Conservation (phyloP, 495 filamentous ascomycete species). For the Lepraria neglecta region DNA sequence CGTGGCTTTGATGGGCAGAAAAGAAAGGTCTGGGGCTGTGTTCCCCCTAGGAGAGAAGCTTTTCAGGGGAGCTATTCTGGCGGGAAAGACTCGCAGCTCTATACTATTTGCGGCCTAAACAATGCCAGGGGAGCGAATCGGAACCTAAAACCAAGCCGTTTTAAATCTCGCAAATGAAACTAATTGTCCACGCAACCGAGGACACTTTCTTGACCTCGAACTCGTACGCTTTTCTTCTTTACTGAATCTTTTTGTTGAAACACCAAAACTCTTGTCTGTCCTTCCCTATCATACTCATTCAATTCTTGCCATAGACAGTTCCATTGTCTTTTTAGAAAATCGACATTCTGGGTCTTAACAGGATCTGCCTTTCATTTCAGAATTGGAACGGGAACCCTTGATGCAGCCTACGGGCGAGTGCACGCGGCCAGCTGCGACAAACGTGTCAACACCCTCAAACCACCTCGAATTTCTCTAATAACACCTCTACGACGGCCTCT, state of each 20-base stretch:
- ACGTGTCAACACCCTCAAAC: too few species aligned
- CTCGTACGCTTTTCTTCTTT: background rate
- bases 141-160: background rate
- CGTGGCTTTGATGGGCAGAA: constrained; percentile 2
- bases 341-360: constrained; percentile 1
- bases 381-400: constrained; percentile 13
- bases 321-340: background rate
- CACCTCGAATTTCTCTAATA: background rate
- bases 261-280: constrained; percentile 1
- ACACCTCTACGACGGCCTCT: background rate
- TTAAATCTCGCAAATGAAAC: constrained; percentile 8
- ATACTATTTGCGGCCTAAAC: background rate
- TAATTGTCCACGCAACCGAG: background rate
- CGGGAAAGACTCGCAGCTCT: background rate
- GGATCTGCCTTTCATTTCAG: constrained; percentile 8
- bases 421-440: constrained; percentile 1
- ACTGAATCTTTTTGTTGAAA: background rate
- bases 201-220: background rate
- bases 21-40: constrained; percentile 4
- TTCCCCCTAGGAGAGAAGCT: background rate
- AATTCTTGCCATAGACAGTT: constrained; percentile 7
- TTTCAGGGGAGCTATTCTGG: background rate
- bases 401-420: background rate
- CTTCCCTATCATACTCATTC: constrained; percentile 3
- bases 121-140: background rate